Evolutionary conservation across 2,329 filamentous ascomycete species (phyloP), one percentile per base, ranked within the genome.

Genomic region (Chaetomiaceae sp.): DNA sequence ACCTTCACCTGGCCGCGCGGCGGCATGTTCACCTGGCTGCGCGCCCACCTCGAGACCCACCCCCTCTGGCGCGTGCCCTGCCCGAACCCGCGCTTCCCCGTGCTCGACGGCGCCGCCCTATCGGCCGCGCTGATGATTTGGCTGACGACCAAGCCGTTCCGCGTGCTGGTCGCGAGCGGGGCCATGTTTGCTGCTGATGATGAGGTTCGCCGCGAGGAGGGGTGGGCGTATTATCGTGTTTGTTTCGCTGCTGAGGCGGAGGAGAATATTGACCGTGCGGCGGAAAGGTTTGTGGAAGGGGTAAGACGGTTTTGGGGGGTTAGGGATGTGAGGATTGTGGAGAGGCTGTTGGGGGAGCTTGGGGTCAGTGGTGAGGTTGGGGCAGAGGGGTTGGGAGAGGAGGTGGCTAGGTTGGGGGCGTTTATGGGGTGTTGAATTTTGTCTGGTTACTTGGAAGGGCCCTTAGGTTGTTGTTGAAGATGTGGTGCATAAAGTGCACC

Each of bases 1-100:
- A 80, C 83, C 40, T 96, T 95, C 64, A 70, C 78, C 59, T 89
- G 87, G 77, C 90, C 91, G 1, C 80, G 86, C 23, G 91, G 85
- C 31, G 91, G 91, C 63, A 96, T 96, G 90, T 96, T 96, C 67
- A 69, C 95, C 50, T 96, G 91, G 91, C 62, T 95, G 3, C 77
- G 80, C 50, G 70, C 93, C 54, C 76, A 82, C 64, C 86, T 90
- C 60, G 79, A 85, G 48, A 73, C 74, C 2, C 90, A 96, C 63
- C 88, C 89, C 12, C 75, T 95, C 13, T 83, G 74, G 65, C 62
- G 66, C 46, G 65, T 66, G 3, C 56, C 61, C 38, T 64, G 68
- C 21, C 51, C 45, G 19, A 48, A 41, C n/a, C 56, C 66, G 8
- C 44, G 49, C 20, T 66, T 61, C 42, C 62, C 60, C 16, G 67